Evolutionary conservation across 169 alveolate species (phyloP).

Genomic region (Eimeria necatrix): DNA sequence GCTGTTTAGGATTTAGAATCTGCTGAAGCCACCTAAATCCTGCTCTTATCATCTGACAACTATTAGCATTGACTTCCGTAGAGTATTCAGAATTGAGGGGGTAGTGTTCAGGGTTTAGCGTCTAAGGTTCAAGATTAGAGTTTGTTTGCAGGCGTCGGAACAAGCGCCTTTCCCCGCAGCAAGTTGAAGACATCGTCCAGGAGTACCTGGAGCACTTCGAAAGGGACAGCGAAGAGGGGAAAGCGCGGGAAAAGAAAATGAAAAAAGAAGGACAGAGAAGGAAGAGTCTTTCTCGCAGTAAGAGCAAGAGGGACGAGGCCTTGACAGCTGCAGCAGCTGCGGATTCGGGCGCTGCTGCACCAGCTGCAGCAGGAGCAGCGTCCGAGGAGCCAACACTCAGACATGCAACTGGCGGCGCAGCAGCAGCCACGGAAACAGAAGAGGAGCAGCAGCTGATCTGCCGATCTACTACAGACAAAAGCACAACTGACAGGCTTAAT

Average conservation of each 20-base stretch:
- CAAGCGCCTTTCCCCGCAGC: constrained; percentile 74
- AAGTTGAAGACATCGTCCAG: constrained; percentile 75
- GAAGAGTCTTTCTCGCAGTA: not conserved
- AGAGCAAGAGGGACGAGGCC: not conserved
- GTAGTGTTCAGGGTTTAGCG: not conserved
- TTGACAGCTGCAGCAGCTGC: not conserved
- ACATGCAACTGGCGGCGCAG: not conserved
- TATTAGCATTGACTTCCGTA: too few species aligned
- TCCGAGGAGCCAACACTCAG: not conserved
- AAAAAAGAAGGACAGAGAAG: constrained; percentile 26
- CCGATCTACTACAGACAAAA: not conserved
- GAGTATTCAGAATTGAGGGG: not conserved
- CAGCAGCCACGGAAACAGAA: not conserved
- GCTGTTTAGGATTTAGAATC: not conserved
- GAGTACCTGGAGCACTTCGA: constrained; percentile 78
- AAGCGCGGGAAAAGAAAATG: not conserved
- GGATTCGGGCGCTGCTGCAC: not conserved
- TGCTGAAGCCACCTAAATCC: too few species aligned
- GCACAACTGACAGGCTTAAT: not conserved
- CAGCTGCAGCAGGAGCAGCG: not conserved
- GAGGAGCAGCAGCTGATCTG: constrained; percentile 20
- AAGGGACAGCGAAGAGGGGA: constrained; percentile 62
- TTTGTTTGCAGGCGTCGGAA: constrained; percentile 35
- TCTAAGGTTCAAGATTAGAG: constrained; percentile 12
- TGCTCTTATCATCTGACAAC: too few species aligned